phyloP scores from a whole-genome alignment of 805 yeast species.

The Kodamaea laetipori region DNA sequence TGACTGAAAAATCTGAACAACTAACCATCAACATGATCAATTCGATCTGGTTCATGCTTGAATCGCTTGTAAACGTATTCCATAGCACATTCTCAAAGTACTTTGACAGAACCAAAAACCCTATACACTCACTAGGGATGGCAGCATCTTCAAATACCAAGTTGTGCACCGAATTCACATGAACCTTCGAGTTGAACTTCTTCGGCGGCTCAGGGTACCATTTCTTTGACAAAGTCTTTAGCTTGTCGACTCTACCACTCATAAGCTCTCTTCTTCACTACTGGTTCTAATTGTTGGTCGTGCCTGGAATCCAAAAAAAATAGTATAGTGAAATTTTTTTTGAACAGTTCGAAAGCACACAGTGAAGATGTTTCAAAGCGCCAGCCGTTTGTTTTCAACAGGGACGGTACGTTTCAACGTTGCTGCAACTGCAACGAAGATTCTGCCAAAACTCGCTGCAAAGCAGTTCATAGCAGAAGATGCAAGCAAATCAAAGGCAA shows the following conservation, averaged over 20 bases:
- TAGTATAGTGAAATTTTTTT: constrained; percentile 8
- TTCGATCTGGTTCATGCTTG: constrained; percentile 42
- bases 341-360: constrained; percentile 1
- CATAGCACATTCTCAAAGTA: constrained; percentile 39
- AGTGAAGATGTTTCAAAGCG: constrained; percentile 13
- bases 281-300: constrained; percentile 9
- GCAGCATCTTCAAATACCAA: constrained; percentile 7
- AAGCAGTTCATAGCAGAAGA: constrained; percentile 37
- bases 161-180: constrained; percentile 22
- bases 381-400: constrained; percentile 22
- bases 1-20: constrained; percentile 7
- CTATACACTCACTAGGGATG: constrained; percentile 7
- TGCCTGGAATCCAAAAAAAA: constrained; percentile 11
- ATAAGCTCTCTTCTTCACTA: neutral
- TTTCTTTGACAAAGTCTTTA: constrained; percentile 15
- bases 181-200: constrained; percentile 17
- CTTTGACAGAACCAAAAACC: constrained; percentile 18
- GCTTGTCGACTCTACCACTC: neutral
- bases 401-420: constrained; percentile 16
- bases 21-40: constrained; percentile 27
- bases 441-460: constrained; percentile 36
- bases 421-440: constrained; percentile 13
- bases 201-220: constrained; percentile 24
- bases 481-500: constrained; percentile 35
- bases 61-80: constrained; percentile 43